These are phyloP conservation scores for Tetrahymena elliotti DNA, from an alignment of 73 alveolate species.

Conservation along the genomic window DNA sequence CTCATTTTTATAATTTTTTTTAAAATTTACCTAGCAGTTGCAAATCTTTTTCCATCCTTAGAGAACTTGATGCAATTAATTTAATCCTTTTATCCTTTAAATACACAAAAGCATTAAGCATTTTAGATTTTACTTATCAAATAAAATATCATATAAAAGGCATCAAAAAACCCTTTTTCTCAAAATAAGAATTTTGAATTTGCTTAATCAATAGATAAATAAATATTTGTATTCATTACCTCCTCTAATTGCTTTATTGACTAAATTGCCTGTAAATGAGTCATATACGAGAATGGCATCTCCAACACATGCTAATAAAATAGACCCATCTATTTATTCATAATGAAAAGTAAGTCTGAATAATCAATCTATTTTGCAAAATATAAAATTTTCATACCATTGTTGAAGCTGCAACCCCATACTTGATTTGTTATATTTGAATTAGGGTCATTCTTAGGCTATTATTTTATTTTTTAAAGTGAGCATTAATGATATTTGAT, in stretches of 20 bases:
- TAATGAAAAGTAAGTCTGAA: neutral
- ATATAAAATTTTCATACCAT: neutral
- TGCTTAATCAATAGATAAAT: no score
- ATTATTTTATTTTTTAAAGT: neutral
- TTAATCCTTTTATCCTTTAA: neutral
- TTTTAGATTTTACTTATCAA: neutral
- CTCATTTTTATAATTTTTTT: neutral
- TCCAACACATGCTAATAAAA: constrained; percentile 26
- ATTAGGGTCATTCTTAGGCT: neutral
- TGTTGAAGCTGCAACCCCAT: neutral
- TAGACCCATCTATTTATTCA: constrained; percentile 14
- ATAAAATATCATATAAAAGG: no score
- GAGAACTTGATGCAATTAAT: neutral
- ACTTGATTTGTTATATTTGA: neutral
- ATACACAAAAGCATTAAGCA: neutral
- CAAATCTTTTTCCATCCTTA: neutral
- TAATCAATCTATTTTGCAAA: neutral
- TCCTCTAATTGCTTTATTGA: neutral
- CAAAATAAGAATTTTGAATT: no score
- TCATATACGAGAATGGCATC: constrained; percentile 31
- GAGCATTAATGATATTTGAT: neutral
- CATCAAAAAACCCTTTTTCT: neutral
- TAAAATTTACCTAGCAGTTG: neutral
- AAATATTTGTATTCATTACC: neutral
- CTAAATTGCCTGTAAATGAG: neutral